Conservation (phyloP, 2,329 filamentous ascomycete genomes). For the Aspergillus neoniger region DNA sequence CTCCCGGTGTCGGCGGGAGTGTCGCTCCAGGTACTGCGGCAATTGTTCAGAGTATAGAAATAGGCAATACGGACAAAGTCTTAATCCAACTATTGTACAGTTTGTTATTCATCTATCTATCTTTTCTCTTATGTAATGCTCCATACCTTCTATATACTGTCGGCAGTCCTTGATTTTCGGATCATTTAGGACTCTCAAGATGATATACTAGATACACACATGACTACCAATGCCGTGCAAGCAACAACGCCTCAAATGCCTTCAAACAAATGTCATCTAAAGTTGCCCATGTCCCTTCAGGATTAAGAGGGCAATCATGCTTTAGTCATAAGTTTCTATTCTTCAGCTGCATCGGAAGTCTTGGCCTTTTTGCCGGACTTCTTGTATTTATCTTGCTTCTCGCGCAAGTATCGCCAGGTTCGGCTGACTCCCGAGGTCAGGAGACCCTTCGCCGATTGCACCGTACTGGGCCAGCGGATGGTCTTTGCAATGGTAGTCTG, state of each 20-base stretch:
- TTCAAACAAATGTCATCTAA: slow-evolving; percentile 9
- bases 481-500: slow-evolving; percentile 80
- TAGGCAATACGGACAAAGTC: neutral
- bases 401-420: slow-evolving; percentile 73
- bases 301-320: slow-evolving; percentile 4
- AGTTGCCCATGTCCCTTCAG: slow-evolving; percentile 5
- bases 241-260: slow-evolving; percentile 22
- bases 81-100: neutral
- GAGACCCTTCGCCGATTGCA: slow-evolving; percentile 80
- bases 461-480: slow-evolving; percentile 87
- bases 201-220: slow-evolving; percentile 16
- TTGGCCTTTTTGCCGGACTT: slow-evolving; percentile 36
- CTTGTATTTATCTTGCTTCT: slow-evolving; percentile 72
- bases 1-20: slow-evolving; percentile 1
- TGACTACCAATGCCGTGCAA: slow-evolving; percentile 10
- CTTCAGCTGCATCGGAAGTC: slow-evolving; percentile 21
- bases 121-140: neutral
- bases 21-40: slow-evolving; percentile 5
- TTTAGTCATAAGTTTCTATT: slow-evolving; percentile 19
- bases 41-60: neutral
- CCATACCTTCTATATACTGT: slow-evolving; percentile 3
- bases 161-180: neutral
- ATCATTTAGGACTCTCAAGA: neutral
- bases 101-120: neutral
- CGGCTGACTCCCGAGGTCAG: slow-evolving; percentile 74